Conservation (phyloP, 2,329 filamentous ascomycete species). For the Alternaria viburni region DNA sequence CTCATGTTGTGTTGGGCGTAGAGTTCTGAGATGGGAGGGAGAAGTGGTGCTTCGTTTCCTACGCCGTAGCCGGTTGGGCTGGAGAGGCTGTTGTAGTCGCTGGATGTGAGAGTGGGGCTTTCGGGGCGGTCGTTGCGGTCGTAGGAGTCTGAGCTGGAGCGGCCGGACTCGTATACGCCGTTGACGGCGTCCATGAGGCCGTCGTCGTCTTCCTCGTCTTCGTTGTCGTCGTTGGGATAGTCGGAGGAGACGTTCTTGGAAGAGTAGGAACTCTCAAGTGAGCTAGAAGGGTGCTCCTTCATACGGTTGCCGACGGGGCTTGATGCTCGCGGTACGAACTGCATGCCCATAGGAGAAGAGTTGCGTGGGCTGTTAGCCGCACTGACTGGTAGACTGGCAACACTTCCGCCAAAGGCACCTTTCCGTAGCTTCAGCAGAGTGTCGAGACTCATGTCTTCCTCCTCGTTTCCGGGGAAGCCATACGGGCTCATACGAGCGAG, state of each 20-base stretch:
- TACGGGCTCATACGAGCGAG: conserved; percentile 65
- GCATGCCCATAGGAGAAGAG: conserved; percentile 48
- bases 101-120: conserved; percentile 41
- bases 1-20: conserved; percentile 25
- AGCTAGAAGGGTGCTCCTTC: conserved; percentile 32
- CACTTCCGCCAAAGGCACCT: conserved; percentile 81
- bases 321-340: conserved; percentile 36
- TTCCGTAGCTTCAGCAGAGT: conserved; percentile 75
- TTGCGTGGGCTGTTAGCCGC: conserved; percentile 45
- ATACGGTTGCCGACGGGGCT: conserved; percentile 40
- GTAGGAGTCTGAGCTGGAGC: conserved; percentile 17
- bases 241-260: conserved; percentile 18
- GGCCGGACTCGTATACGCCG: conserved; percentile 28
- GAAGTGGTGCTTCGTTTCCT: conserved; percentile 19
- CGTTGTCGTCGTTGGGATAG: conserved; percentile 18
- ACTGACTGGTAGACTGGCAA: conserved; percentile 69
- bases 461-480: conserved; percentile 59
- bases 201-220: conserved; percentile 26
- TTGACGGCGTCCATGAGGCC: conserved; percentile 39
- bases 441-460: conserved; percentile 75
- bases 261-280: conserved; percentile 36
- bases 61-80: conserved; percentile 24
- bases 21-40: conserved; percentile 23
- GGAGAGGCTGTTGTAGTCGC: conserved; percentile 38
- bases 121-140: conserved; percentile 30